Base-by-base conservation (phyloP, 306 rosid genomes). In the Albizia julibrissin region DNA sequence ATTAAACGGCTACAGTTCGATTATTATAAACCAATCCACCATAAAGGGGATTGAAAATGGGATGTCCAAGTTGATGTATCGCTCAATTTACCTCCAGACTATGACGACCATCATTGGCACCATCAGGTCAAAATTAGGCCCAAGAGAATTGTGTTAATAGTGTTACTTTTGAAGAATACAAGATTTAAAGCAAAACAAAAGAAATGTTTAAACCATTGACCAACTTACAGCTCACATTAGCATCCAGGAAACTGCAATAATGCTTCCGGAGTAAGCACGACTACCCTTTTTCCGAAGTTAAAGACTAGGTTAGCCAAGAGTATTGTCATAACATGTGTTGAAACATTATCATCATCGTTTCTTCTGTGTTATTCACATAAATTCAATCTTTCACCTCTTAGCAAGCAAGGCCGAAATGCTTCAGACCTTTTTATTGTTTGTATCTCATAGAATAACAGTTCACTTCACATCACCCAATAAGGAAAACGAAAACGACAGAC, bases 81-180 rank as follows among this genome's bases (percentile, higher is more conserved):
- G 15, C 50, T 81, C 70, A 47, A 22, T 8, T 26, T 24, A 66
- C 29, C 24, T 40, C 67, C 8, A 69, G 61, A 59, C 18, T 19
- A 62, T 79, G 44, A 31, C 5, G 19, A 74, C 27, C 80, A 73
- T 39, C 47, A 59, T 52, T n/a, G 50, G 31, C 15, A 65, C 79
- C 58, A 44, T 47, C 31, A 68, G 33, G 72, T 69, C 34, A 43
- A 74, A 74, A 73, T 52, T 49, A 72, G 74, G 79, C 68, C 46
- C 10, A 52, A 75, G 10, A n/a, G 37, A 10, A 74, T 52, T 74
- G 78, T 69, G 54, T 19, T n/a, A 24, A 66, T 40, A 1, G 13
- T 31, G 66, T 3, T 16, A 56, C 31, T 22, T 12, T 56, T 29
- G 56, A 80, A 70, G 62, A 10, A 80, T 18, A 31, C 16, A 58